Percentiles rank a stretch among this genome's conserved stretches.
phyloP scores from a whole-genome alignment of 2,329 filamentous ascomycete genomes.

The Sarocladium brachiariae region DNA sequence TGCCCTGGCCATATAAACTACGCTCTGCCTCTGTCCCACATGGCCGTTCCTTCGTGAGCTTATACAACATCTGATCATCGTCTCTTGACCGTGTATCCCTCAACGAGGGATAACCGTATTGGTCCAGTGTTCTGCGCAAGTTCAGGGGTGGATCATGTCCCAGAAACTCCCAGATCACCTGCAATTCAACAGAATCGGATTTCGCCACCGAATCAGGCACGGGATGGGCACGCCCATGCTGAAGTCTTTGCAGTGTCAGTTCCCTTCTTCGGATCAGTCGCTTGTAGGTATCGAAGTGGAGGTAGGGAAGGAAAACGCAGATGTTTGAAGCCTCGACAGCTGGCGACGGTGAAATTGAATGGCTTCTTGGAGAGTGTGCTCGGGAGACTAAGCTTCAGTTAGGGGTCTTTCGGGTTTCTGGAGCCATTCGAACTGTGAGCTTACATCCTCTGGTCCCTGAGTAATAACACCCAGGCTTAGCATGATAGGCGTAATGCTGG shows the following conservation, averaged over 20 bases:
- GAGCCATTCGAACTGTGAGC: slow-evolving; percentile 10
- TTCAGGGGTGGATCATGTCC: slow-evolving; percentile 56
- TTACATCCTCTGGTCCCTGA: slow-evolving; percentile 30
- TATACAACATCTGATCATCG: slow-evolving; percentile 62
- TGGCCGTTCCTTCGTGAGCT: slow-evolving; percentile 47
- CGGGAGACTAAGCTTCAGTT: slow-evolving; percentile 28
- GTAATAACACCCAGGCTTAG: slow-evolving; percentile 42
- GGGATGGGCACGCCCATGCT: slow-evolving; percentile 48
- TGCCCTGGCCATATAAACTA: slow-evolving; percentile 23
- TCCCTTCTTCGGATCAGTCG: slow-evolving; percentile 49
- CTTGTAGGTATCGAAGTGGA: slow-evolving; percentile 59
- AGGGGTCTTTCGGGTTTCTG: background rate
- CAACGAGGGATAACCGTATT: slow-evolving; percentile 56
- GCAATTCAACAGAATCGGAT: slow-evolving; percentile 48
- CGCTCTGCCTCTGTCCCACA: slow-evolving; percentile 16
- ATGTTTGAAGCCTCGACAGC: slow-evolving; percentile 29
- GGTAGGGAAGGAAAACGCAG: slow-evolving; percentile 50
- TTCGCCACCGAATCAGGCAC: slow-evolving; percentile 47
- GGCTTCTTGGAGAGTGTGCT: slow-evolving; percentile 20
- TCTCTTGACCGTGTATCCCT: slow-evolving; percentile 54
- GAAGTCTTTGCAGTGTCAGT: slow-evolving; percentile 44
- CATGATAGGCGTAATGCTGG: slow-evolving; percentile 42
- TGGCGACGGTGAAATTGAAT: slow-evolving; percentile 22
- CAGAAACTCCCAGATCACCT: slow-evolving; percentile 57
- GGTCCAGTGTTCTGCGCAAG: slow-evolving; percentile 54